Evolutionary conservation across 257 asterid genomes (phyloP), one percentile per base, ranked within the genome.

Genomic region (Solanum tarapatanum): DNA sequence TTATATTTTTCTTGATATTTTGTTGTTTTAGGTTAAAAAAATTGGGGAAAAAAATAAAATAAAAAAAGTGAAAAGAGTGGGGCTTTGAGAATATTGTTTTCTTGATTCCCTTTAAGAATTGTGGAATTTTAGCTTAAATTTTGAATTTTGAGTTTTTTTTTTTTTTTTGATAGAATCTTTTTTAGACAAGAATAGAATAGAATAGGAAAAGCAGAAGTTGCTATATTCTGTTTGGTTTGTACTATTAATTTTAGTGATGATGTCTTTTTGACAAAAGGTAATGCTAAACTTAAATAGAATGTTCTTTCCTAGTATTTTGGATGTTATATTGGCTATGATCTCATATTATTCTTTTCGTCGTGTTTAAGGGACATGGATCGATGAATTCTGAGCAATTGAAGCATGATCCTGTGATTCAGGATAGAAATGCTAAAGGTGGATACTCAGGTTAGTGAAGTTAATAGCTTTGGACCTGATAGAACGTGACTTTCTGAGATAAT

Each of bases 361-460:
- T 33, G 94, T 73, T 86, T 86, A 26, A 87, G 87, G 95, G 95
- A 43, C 87, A 89, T 66, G 96, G 89, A 32, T 79, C 35, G 6
- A 21, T 75, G 82, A 91, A 84, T 51, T 89, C 90, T 0, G 90
- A 85, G 13, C 92, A 88, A 88, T 90, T 89, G 93, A 94, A 93
- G 90, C 89, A 86, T 82, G 93, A 85, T 62, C 60, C 91, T 39
- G 91, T 87, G 26, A 90, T 86, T 88, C 93, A 87, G 48, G 88
- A 84, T 33, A 89, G 92, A 93, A 91, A 62, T 89, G 72, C 93
- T 72, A 93, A 93, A 89, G 68, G 83, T 89, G 92, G 92, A 64
- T 30, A 83, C 75, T 58, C 94, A 87, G 97, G 98, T 94, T 86
- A 77, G 93, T 87, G 28, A 43, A 23, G 24, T 62, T 68, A 24